These are phyloP conservation scores for Didymella sp. DNA, from an alignment of 2,329 filamentous ascomycete genomes.

Conservation along the genomic window DNA sequence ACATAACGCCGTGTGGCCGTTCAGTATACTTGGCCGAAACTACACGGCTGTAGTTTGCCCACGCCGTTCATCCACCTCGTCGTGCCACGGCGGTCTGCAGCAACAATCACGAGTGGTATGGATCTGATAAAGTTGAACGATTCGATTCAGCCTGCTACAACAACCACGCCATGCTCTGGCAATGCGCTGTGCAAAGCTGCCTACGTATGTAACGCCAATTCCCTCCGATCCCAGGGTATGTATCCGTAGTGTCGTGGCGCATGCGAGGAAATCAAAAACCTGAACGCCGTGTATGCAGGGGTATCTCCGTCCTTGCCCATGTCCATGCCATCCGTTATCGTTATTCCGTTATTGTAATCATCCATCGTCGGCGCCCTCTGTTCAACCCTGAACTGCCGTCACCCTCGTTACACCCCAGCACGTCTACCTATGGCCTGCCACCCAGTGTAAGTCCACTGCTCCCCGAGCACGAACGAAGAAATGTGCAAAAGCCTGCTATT, in stretches of 20 bases:
- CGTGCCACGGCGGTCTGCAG: too few species aligned
- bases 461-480: not conserved
- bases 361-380: not conserved
- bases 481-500: too few species aligned
- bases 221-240: constrained; percentile 5
- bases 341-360: not conserved
- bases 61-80: too few species aligned
- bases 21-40: too few species aligned
- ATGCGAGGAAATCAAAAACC: not conserved
- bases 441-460: constrained; percentile 1
- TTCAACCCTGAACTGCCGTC: not conserved
- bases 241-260: not conserved
- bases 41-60: too few species aligned
- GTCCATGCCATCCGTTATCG: constrained; percentile 2
- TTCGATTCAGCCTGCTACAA: not conserved
- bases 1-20: too few species aligned
- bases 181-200: not conserved
- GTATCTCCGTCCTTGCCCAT: constrained; percentile 7
- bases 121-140: too few species aligned
- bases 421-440: constrained; percentile 9
- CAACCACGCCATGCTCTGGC: not conserved
- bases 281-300: constrained; percentile 14
- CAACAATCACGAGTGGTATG: too few species aligned
- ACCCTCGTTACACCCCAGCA: not conserved
- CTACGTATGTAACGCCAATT: constrained; percentile 4